Percentiles rank a stretch among this genome's conserved stretches.
phyloP scores from a whole-genome alignment of 108 stramenopile genomes.

The Nitzschia sp. region DNA sequence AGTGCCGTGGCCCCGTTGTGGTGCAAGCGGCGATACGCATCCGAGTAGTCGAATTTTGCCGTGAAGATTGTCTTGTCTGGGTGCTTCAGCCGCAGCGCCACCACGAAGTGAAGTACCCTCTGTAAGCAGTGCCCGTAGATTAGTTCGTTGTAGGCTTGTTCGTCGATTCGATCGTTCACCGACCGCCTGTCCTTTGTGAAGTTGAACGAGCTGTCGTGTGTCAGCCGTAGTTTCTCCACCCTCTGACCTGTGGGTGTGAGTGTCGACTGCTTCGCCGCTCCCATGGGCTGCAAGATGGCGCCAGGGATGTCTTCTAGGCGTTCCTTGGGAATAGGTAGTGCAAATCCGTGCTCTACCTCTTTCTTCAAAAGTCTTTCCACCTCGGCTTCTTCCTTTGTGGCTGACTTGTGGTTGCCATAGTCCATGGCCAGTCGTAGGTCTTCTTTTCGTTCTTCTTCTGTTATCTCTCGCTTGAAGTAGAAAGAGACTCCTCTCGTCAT shows the following conservation, averaged over 20 bases:
- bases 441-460: neutral
- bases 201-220: neutral
- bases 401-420: neutral
- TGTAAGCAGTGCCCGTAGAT: neutral
- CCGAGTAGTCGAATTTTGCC: constrained; percentile 1
- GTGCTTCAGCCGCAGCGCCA: neutral
- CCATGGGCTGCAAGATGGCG: neutral
- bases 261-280: neutral
- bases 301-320: neutral
- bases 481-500: neutral
- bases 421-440: neutral
- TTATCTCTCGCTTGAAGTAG: neutral
- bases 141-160: neutral
- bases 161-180: neutral
- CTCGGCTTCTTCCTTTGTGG: neutral
- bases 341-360: neutral
- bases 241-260: neutral
- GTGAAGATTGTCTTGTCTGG: neutral
- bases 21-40: neutral
- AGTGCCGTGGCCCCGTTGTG: too few relatives aligned
- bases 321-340: neutral
- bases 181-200: neutral
- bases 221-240: neutral
- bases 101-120: neutral
- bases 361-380: neutral